These are phyloP conservation scores for Clarireedia monteithiana DNA, from an alignment of 2,329 filamentous ascomycete genomes.

Conservation along the genomic window DNA sequence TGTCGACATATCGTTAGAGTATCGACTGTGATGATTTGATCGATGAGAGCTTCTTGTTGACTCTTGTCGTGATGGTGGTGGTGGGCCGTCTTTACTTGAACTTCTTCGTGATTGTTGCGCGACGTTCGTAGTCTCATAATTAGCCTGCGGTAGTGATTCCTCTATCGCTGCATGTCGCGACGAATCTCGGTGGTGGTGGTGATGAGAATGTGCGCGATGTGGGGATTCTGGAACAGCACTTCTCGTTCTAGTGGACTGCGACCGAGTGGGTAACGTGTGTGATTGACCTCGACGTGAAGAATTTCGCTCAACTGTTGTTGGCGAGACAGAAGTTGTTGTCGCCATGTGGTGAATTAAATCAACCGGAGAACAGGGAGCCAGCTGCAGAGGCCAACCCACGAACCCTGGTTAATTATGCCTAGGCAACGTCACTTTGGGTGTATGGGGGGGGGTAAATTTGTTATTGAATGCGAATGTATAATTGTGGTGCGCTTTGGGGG, in stretches of 20 bases:
- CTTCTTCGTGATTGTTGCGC: constrained; percentile 32
- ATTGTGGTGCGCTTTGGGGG: not conserved
- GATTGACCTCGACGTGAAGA: constrained; percentile 19
- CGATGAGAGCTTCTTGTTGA: constrained; percentile 30
- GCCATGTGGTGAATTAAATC: constrained; percentile 16
- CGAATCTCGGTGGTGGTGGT: constrained; percentile 30
- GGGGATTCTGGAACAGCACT: constrained; percentile 15
- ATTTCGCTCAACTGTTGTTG: constrained; percentile 22
- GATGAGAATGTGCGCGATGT: constrained; percentile 20
- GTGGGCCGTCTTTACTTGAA: constrained; percentile 25
- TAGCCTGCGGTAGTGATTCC: constrained; percentile 48
- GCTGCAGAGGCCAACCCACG: constrained; percentile 7
- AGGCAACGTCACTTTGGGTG: constrained; percentile 1
- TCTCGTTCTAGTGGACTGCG: constrained; percentile 25
- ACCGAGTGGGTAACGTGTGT: constrained; percentile 21
- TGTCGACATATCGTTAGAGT: constrained; percentile 39
- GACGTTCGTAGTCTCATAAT: constrained; percentile 66
- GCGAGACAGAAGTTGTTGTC: constrained; percentile 19
- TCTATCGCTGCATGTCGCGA: constrained; percentile 34
- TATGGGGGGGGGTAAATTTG: not conserved
- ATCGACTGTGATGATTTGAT: constrained; percentile 28
- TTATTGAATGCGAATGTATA: not conserved
- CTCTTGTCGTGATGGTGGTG: constrained; percentile 19
- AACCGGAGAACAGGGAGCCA: constrained; percentile 13
- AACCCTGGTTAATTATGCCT: constrained; percentile 1